Evolutionary conservation across 441 rosid genomes (phyloP).

Genomic region (Jatropha multifida): DNA sequence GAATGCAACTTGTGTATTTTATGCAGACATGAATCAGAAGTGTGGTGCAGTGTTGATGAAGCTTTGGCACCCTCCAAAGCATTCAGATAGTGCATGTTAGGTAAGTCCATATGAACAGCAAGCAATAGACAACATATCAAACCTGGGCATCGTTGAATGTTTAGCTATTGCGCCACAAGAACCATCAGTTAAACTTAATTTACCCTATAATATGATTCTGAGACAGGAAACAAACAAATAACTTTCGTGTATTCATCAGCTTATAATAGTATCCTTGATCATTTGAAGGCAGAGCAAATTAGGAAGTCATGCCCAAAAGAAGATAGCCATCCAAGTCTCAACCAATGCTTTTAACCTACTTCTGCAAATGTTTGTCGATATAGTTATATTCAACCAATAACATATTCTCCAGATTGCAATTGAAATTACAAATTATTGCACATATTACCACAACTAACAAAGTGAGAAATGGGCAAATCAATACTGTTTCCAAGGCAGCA

Average conservation of each 20-base stretch:
- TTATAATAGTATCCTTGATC: not conserved
- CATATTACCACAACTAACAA: not conserved
- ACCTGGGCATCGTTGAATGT: not conserved
- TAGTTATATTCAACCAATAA: not conserved
- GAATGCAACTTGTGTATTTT: not conserved
- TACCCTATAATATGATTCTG: not conserved
- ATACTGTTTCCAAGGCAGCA: not conserved
- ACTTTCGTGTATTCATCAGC: not conserved
- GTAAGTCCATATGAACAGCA: not conserved
- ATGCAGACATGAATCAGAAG: not conserved
- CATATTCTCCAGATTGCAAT: not conserved
- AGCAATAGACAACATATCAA: not conserved
- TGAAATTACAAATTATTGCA: conserved; percentile 4
- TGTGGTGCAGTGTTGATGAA: not conserved
- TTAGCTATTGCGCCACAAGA: not conserved
- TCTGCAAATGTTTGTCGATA: not conserved
- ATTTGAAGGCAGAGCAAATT: conserved; percentile 9
- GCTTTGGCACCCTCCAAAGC: not conserved
- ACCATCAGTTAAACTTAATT: not conserved
- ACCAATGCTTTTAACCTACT: not conserved
- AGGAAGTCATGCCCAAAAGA: not conserved
- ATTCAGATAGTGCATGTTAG: not conserved
- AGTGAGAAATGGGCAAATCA: not conserved
- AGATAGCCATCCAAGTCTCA: not conserved
- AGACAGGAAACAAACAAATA: not conserved